These are phyloP conservation scores for Fistulina hepatica DNA, from an alignment of 1,284 basidiomycete species.

Conservation along the genomic window DNA sequence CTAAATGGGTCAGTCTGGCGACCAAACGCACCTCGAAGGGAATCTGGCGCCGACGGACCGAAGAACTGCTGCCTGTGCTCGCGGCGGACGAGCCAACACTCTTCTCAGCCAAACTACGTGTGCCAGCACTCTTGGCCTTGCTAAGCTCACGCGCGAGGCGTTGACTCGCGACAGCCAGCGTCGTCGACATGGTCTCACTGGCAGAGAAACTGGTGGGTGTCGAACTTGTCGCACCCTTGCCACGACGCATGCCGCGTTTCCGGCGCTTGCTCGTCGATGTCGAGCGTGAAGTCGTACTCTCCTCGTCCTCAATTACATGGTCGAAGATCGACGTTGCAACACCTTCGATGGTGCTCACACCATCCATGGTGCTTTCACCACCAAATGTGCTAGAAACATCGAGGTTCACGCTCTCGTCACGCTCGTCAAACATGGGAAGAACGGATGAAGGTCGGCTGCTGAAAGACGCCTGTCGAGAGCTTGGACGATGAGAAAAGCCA, in stretches of 20 bases:
- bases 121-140: too few species aligned
- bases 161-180: conserved; percentile 72
- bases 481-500: conserved; percentile 58
- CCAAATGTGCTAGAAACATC: conserved; percentile 15
- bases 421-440: conserved; percentile 38
- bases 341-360: conserved; percentile 12
- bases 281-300: conserved; percentile 35
- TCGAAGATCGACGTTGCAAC: not conserved
- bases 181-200: conserved; percentile 47
- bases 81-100: too few species aligned
- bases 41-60: too few species aligned
- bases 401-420: not conserved
- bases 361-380: conserved; percentile 29
- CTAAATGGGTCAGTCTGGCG: too few species aligned
- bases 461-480: conserved; percentile 43
- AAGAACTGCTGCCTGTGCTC: too few species aligned
- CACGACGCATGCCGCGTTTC: conserved; percentile 70
- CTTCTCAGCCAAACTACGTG: too few species aligned
- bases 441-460: conserved; percentile 49
- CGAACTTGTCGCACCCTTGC: conserved; percentile 33
- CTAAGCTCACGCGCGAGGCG: conserved; percentile 76
- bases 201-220: conserved; percentile 15
- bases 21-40: too few species aligned
- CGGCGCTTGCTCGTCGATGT: conserved; percentile 63
- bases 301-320: conserved; percentile 26